A percentile compares a stretch with the other conserved stretches of the same genome.
Evolutionary conservation across 2,329 filamentous ascomycete species (phyloP).

Genomic region (Diaporthe vaccinii): DNA sequence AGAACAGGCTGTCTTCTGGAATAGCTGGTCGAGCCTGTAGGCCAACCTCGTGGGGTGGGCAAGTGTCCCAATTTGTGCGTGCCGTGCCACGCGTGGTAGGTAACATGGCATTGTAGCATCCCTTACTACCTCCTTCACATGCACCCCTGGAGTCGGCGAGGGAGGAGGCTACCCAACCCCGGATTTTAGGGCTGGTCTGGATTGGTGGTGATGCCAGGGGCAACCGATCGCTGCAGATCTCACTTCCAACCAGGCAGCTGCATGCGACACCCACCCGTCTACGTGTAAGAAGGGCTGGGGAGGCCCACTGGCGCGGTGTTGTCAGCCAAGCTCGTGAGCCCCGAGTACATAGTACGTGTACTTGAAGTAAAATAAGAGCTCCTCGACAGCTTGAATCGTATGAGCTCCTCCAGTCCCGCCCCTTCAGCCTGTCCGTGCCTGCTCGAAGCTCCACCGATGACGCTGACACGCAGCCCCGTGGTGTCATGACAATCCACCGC

Average conservation of each 20-base stretch:
- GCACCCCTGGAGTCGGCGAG: constrained; percentile 28
- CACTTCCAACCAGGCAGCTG: constrained; percentile 18
- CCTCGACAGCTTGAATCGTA: constrained; percentile 17
- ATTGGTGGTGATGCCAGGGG: constrained; percentile 29
- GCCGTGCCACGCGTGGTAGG: background rate
- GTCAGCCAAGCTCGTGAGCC: constrained; percentile 12
- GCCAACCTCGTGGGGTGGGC: background rate
- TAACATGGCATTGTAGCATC: constrained; percentile 7
- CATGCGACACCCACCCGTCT: background rate
- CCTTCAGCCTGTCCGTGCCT: constrained; percentile 4
- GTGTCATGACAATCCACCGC: constrained; percentile 19
- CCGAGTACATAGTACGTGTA: background rate
- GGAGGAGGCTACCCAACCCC: constrained; percentile 35
- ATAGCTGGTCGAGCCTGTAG: background rate
- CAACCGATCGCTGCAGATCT: constrained; percentile 27
- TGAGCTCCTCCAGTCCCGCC: constrained; percentile 1
- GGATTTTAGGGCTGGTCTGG: constrained; percentile 40
- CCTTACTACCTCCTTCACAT: background rate
- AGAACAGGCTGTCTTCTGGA: background rate
- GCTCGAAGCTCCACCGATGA: constrained; percentile 15
- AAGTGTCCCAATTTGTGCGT: background rate
- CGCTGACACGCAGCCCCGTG: constrained; percentile 12
- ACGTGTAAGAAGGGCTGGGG: background rate
- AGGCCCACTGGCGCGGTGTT: background rate
- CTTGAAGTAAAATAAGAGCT: background rate